phyloP scores from a whole-genome alignment of 2,329 filamentous ascomycete genomes.

The Colletotrichum sublineola region DNA sequence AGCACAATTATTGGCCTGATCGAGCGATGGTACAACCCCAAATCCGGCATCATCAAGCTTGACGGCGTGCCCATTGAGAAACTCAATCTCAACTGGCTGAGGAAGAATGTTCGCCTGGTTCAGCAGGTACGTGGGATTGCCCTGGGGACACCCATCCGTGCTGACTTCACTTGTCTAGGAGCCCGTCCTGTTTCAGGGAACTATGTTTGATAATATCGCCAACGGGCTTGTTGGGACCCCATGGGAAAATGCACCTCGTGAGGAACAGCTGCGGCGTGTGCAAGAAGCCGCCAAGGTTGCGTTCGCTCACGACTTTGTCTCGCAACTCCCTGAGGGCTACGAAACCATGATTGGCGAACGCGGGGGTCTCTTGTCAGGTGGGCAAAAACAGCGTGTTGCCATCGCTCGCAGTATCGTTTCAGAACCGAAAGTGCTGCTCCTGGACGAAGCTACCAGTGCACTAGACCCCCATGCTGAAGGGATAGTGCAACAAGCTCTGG shows the following conservation, averaged over 20 bases:
- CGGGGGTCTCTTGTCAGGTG: constrained; percentile 73
- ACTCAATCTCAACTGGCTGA: constrained; percentile 56
- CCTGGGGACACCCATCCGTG: too few species aligned
- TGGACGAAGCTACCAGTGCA: constrained; percentile 76
- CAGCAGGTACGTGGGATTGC: constrained; percentile 47
- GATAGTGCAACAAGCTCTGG: constrained; percentile 67
- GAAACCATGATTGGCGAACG: constrained; percentile 71
- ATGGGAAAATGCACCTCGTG: constrained; percentile 42
- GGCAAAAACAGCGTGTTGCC: constrained; percentile 74
- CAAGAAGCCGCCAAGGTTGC: constrained; percentile 58
- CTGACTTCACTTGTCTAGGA: constrained; percentile 46
- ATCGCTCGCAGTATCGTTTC: constrained; percentile 64
- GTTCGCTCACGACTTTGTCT: constrained; percentile 62
- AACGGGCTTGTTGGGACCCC: constrained; percentile 58
- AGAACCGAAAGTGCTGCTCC: constrained; percentile 66
- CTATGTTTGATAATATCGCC: constrained; percentile 64
- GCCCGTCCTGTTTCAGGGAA: constrained; percentile 55
- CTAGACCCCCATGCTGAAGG: constrained; percentile 57
- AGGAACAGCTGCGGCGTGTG: constrained; percentile 57
- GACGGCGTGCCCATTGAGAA: constrained; percentile 52
- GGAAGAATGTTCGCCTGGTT: constrained; percentile 54
- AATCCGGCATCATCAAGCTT: constrained; percentile 52
- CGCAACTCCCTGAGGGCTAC: constrained; percentile 63
- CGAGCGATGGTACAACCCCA: constrained; percentile 56
- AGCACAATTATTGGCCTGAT: constrained; percentile 56